phyloP scores from a whole-genome alignment of 2,329 filamentous ascomycete species.

The Nannizziopsis arthrosporioides region DNA sequence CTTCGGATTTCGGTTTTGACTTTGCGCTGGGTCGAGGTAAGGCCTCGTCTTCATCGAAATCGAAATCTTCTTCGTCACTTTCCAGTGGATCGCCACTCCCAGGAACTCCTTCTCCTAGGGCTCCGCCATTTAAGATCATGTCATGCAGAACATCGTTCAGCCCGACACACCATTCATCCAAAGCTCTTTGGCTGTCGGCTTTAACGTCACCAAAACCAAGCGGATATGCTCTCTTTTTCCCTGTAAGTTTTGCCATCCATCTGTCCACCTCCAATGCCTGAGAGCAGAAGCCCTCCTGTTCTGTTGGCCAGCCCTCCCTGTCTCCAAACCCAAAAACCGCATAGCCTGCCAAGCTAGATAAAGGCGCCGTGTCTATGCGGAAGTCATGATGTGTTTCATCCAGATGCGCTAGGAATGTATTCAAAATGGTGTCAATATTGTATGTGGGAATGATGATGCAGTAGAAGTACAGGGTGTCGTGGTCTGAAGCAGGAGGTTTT shows the following conservation, averaged over 20 bases:
- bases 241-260: slow-evolving; percentile 94
- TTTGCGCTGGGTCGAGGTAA: slow-evolving; percentile 39
- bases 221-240: slow-evolving; percentile 73
- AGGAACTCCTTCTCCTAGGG: slow-evolving; percentile 53
- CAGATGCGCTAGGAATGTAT: slow-evolving; percentile 75
- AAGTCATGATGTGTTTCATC: slow-evolving; percentile 94
- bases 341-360: slow-evolving; percentile 68
- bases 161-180: slow-evolving; percentile 69
- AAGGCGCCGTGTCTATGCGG: slow-evolving; percentile 77
- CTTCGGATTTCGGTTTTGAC: slow-evolving; percentile 32
- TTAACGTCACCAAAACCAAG: slow-evolving; percentile 81
- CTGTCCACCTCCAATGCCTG: slow-evolving; percentile 83
- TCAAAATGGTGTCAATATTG: slow-evolving; percentile 86
- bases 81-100: slow-evolving; percentile 76
- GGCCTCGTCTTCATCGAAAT: slow-evolving; percentile 57
- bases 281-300: slow-evolving; percentile 82
- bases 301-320: slow-evolving; percentile 79
- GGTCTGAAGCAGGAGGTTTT: slow-evolving; percentile 40
- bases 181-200: slow-evolving; percentile 51
- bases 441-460: slow-evolving; percentile 78
- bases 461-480: slow-evolving; percentile 58
- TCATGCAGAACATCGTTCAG: slow-evolving; percentile 59
- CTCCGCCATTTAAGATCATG: slow-evolving; percentile 40
- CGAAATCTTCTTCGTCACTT: slow-evolving; percentile 64
- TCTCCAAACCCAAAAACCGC: slow-evolving; percentile 92